Evolutionary conservation across 2,329 filamentous ascomycete genomes (phyloP), one percentile per base, ranked within the genome.

Genomic region (Incumbomyces delicatus): DNA sequence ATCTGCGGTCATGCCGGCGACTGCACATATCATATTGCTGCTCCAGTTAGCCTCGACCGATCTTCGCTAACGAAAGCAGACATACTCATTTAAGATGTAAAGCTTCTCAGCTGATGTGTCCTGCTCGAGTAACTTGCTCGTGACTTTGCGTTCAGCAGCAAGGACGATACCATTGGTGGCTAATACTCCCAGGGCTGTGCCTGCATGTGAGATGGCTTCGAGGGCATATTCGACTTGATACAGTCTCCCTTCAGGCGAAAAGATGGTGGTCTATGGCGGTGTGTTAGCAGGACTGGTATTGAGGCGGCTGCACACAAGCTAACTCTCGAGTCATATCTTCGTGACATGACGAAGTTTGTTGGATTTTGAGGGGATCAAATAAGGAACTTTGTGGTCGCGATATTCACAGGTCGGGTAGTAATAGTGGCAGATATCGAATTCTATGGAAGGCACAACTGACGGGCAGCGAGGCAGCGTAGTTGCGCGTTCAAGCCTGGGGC

Each of bases 51-150:
- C 32, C 13, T 6, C n/a, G 29, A n/a, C 31, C 20, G 8, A 2
- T 18, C 14, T 3, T 18, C 39, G 8, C 20, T 20, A 33, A 11
- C 12, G 10, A 31, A 16, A 11, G 20, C 30, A 27, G 6, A 62
- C 84, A 53, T 75, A 95, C 90, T 98, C 92, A 61, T 98, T 98
- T 61, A 98, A 74, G 61, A 95, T 95, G 71, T 98, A 98, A 59
- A 98, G 87, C 81, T 98, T 98, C 82, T 98, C 92, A 42, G 92
- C 94, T 46, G 92, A 96, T 55, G 94, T 98, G 72, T 98, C 92
- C 74, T 98, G 94, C 77, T 98, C 92, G 64, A 98, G 72, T 64
- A 98, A 77, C 80, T 98, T 98, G 71, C 92, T 96, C 52, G 92
- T 98, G 61, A 98, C 92, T 75, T 98, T 98, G 66, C 92, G 81